Evolutionary conservation across 1,284 basidiomycete genomes (phyloP), one percentile per base, ranked within the genome.

Genomic region (Fistulinella staudtii): DNA sequence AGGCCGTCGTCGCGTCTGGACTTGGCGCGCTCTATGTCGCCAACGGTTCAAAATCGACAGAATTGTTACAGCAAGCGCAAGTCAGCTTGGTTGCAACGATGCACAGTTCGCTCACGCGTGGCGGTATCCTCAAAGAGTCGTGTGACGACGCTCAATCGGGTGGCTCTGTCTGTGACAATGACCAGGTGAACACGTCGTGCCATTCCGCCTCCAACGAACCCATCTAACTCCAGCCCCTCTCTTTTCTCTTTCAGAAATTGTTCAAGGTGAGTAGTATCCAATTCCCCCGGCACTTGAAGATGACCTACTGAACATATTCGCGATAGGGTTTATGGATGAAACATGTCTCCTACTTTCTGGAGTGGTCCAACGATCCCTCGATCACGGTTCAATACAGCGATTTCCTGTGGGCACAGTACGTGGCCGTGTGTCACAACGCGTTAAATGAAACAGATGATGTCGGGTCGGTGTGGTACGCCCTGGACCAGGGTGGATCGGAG

Each of bases 1-100:
- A 76, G 69, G 76, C 72, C 8, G 75, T 79, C 38, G 69, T 79
- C 35, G 75, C 75, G 17, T 75, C 74, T 30, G 76, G 74, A 15
- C 64, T 79, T 7, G 70, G 65, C 5, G 66, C 70, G 21, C 68
- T 79, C 6, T 70, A 60, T 27, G 63, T 53, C 6, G 71, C 70
- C 28, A 71, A 67, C 0, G 64, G 67, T 5, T 38, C 25, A 5
- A 60, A 77, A 53, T 54, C 47, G 18, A 61, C 66, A 1, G 58
- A 15, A 6, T 11, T 72, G 11, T 59, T 78, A 33, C 59, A 67
- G 20, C 63, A 75, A 55, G 76, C 76, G 6, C 74, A 79, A 54
- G 69, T 72, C 38, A 76, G 74, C 14, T 58, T 79, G 36, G 71
- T 77, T 52, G 75, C 75, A 1, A 73, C 73, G n/a, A 72, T 76